Evolutionary conservation across 345 rosid genomes (phyloP), one percentile per base, ranked within the genome.

Genomic region (Zanthoxylum bungeanum): DNA sequence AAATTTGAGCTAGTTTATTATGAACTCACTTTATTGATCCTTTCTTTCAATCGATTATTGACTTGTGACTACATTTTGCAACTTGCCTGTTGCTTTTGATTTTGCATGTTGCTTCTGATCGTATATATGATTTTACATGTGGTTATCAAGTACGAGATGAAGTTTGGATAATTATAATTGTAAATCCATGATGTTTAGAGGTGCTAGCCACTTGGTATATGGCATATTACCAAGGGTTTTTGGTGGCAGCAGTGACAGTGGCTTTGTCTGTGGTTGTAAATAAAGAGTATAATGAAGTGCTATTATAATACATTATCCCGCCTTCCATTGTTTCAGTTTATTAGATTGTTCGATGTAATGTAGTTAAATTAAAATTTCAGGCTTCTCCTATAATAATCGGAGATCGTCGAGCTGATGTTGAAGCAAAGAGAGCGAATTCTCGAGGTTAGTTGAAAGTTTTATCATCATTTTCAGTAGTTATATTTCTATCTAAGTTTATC

Each of bases 351-450:
- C 64, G 12, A 42, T 10, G 19, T 10, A 6, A 56, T 60, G 58
- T 34, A 16, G 33, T 17, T 73, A 19, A 58, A 71, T 63, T 74
- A 66, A 74, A 51, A 67, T 50, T 76, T 61, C 84, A 87, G 91
- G 86, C 86, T 72, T 83, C 92, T 12, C 85, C 88, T 11, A 64
- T 87, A 33, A 76, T 24, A 51, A 70, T 87, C 47, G 86, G 85
- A 77, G 86, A 80, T 80, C 76, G 56, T 5, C 75, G 22, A 51
- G 89, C 88, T 7, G 78, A 71, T 60, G 79, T 87, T 17, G 88
- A 87, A 76, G 89, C 81, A 72, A 87, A 87, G 80, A 84, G 89
- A 82, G 81, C 89, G 33, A 87, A 79, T 34, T 76, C 81, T 70
- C 85, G 85, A 75, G 92, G 92, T 80, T 73, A 74, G 60, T 73